Evolutionary conservation across 305 asterid genomes (phyloP), one percentile per base, ranked within the genome.

Genomic region (Fraxinus paxiana): DNA sequence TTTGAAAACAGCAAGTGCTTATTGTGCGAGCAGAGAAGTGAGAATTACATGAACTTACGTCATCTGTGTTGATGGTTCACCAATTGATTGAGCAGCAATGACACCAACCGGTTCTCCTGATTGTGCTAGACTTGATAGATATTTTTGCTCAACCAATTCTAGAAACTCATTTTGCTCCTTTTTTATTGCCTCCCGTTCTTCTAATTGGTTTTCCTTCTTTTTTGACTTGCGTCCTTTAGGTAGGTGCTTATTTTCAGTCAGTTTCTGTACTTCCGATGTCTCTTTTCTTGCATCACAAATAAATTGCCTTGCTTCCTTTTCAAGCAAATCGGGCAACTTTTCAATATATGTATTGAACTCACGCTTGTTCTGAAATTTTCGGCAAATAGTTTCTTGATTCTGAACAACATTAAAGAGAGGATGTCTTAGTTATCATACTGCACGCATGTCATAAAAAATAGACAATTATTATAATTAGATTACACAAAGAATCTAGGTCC

Each of bases 41-140:
- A 81, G 80, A 83, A 73, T 38, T 17, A 72, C 35, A 84, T 65
- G 43, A 31, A 70, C 98, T 91, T 94, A 96, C 99, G 99, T 94
- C 98, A 96, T 96, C 86, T 96, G 99, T 2, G 99, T 96, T 51
- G 99, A 96, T 78, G 99, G 99, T 90, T 96, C 99, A 59, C 99
- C 99, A 34, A 96, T 80, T 0, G 99, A 96, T 91, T 96, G 99
- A 85, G 97, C 99, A 78, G 98, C 98, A 87, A 96, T 90, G 67
- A 96, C 97, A 80, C 99, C 99, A 82, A 96, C 99, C 0, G 99
- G 98, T 85, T 96, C 98, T 73, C 99, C 99, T 8, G 98, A 73
- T 56, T 88, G 93, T 41, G 97, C 99, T 26, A 94, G 95, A 85
- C 99, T 94, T 3, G 93, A 92, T 79, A 96, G 86, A 83, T 94